These are phyloP conservation scores for Phytophthora cryptogea DNA, from an alignment of 352 stramenopile species.

Conservation along the genomic window DNA sequence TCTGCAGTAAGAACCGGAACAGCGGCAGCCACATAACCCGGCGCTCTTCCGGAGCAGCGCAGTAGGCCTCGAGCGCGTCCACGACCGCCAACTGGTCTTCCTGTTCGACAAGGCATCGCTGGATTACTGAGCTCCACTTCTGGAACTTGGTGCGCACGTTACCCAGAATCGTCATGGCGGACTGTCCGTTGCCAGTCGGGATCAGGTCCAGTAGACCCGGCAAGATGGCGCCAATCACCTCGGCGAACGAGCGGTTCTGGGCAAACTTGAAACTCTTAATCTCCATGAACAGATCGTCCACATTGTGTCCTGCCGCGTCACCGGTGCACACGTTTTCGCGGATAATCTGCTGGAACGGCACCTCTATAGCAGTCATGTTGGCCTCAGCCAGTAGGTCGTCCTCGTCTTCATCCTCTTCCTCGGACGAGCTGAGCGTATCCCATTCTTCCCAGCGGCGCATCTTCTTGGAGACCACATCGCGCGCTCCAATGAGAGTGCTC, in stretches of 20 bases:
- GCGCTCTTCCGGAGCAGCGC: constrained; percentile 44
- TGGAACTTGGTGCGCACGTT: constrained; percentile 85
- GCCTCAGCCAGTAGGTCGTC: constrained; percentile 58
- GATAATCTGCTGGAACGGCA: constrained; percentile 78
- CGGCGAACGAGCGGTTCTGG: constrained; percentile 87
- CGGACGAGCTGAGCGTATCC: constrained; percentile 80
- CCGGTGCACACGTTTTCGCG: constrained; percentile 82
- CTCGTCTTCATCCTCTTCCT: constrained; percentile 70
- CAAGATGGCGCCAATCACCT: constrained; percentile 80
- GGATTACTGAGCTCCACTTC: constrained; percentile 91
- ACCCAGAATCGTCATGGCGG: constrained; percentile 71
- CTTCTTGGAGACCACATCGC: constrained; percentile 61
- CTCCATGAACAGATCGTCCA: constrained; percentile 93
- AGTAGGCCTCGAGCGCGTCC: constrained; percentile 63
- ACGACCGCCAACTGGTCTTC: constrained; percentile 72
- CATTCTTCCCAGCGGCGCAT: constrained; percentile 75
- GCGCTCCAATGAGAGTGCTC: constrained; percentile 62
- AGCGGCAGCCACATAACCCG: constrained; percentile 67
- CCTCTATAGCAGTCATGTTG: constrained; percentile 41
- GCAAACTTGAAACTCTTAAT: constrained; percentile 95
- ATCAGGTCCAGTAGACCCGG: constrained; percentile 74
- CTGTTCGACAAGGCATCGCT: constrained; percentile 88
- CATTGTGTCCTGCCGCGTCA: constrained; percentile 71
- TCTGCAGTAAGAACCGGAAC: constrained; percentile 95
- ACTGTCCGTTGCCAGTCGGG: constrained; percentile 46